These are phyloP conservation scores for Naganishia vaughanmartiniae DNA, from an alignment of 768 basidiomycete species.

Conservation along the genomic window DNA sequence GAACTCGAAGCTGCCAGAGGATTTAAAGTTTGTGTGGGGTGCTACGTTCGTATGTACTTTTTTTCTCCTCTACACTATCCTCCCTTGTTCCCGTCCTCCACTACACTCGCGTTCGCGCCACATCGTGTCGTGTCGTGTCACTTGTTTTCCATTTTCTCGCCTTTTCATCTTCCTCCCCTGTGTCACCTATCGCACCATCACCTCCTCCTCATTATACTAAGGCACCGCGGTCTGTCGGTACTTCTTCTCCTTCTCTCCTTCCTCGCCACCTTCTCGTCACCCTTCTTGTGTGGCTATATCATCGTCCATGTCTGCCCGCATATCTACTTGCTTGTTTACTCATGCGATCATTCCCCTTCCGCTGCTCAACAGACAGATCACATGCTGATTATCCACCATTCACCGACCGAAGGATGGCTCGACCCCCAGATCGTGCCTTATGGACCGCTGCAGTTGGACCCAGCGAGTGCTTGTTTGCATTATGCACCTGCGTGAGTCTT, in stretches of 20 bases:
- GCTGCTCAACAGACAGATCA: conserved; percentile 24
- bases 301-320: not conserved
- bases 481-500: conserved; percentile 30
- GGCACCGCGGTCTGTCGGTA: too few species aligned
- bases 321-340: not conserved
- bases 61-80: not conserved
- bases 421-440: conserved; percentile 23
- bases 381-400: conserved; percentile 29
- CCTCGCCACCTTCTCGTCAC: too few species aligned
- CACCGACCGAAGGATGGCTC: conserved; percentile 21
- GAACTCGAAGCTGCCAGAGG: conserved; percentile 26
- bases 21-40: conserved; percentile 35
- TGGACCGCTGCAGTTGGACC: conserved; percentile 19
- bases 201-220: too few species aligned
- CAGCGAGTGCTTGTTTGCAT: conserved; percentile 26
- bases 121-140: not conserved
- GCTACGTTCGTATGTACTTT: conserved; percentile 31
- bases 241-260: too few species aligned
- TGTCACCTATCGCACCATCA: too few species aligned
- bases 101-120: not conserved
- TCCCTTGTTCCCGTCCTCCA: not conserved
- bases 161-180: too few species aligned
- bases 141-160: not conserved
- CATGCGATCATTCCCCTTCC: not conserved
- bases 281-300: too few species aligned